Evolutionary conservation across 176 grass and related monocot species (phyloP).

Genomic region (Ensete ventricosum): DNA sequence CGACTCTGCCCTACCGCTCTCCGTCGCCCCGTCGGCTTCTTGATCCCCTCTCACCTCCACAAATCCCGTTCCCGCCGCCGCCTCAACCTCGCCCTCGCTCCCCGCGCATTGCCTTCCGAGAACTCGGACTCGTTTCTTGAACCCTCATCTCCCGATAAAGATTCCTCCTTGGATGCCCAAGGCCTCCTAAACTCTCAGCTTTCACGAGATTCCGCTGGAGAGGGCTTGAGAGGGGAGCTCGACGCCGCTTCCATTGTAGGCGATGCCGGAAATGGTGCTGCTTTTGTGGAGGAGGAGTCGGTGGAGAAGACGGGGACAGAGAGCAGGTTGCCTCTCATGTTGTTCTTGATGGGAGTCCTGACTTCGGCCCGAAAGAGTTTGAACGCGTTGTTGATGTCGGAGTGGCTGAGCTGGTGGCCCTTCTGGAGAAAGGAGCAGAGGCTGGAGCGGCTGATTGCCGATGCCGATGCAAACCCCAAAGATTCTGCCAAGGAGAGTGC

Average conservation of each 20-base stretch:
- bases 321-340: conserved; percentile 30
- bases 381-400: conserved; percentile 40
- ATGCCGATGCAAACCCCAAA: conserved; percentile 76
- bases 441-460: conserved; percentile 58
- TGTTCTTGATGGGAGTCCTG: conserved; percentile 32
- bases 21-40: background rate
- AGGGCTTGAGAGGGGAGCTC: conserved; percentile 5
- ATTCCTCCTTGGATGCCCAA: background rate
- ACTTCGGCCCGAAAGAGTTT: conserved; percentile 34
- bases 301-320: conserved; percentile 35
- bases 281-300: conserved; percentile 1
- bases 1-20: background rate
- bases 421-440: conserved; percentile 65
- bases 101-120: conserved; percentile 7
- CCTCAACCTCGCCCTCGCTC: background rate
- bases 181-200: background rate
- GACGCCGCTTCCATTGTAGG: background rate
- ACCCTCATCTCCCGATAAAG: background rate
- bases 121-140: background rate
- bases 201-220: background rate
- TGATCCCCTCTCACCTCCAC: background rate
- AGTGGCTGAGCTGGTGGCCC: conserved; percentile 88
- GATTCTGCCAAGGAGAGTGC: conserved; percentile 61
- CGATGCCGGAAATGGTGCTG: conserved; percentile 1
- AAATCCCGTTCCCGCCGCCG: background rate